Evolutionary conservation across 495 filamentous ascomycete genomes (phyloP), one percentile per base, ranked within the genome.

Genomic region (Aspergillus panamensis): DNA sequence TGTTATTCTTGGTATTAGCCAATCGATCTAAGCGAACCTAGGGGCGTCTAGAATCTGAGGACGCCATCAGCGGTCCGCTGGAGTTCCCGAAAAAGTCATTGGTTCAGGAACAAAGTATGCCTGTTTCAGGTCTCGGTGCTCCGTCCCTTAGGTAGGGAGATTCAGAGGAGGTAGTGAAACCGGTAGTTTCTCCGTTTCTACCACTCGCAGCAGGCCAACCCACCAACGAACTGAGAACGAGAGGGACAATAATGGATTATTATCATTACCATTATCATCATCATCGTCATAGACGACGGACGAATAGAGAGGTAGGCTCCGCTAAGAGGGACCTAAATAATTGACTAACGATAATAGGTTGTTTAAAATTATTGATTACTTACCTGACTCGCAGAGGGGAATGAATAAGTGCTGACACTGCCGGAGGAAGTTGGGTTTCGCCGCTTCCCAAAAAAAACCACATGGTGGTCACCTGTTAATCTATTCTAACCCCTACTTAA

Each of bases 1-100:
- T 49, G 45, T 19, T 16, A 29, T 19, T 17, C 32, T 39, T 21
- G 40, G 32, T 56, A 56, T 56, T 56, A 19, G 53, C 53, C 32
- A 48, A 42, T 39, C 20, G 33, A 42, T 30, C 13, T n/a, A 2
- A 19, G 53, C 43, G n/a, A 29, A 12, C 16, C 37, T 16, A 31
- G 48, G 39, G n/a, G 42, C 30, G 30, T 48, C 42, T 45, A 30
- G 39, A 48, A 48, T 19, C 16, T 17, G 16, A 45, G 42, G 6
- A 21, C 42, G 16, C 42, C 16, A 17, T 10, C 9, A 19, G n/a
- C 7, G 1, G 42, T 45, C 42, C 16, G n/a, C 42, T 39, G 8
- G 14, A 13, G 8, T 39, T 39, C 16, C 16, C 7, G 16, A 6
- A 9, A 45, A 45, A 21, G 8, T 6, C 17, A 45, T 45, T 45